phyloP scores from a whole-genome alignment of 2,329 filamentous ascomycete genomes.

The Arachnopeziza araneosa region DNA sequence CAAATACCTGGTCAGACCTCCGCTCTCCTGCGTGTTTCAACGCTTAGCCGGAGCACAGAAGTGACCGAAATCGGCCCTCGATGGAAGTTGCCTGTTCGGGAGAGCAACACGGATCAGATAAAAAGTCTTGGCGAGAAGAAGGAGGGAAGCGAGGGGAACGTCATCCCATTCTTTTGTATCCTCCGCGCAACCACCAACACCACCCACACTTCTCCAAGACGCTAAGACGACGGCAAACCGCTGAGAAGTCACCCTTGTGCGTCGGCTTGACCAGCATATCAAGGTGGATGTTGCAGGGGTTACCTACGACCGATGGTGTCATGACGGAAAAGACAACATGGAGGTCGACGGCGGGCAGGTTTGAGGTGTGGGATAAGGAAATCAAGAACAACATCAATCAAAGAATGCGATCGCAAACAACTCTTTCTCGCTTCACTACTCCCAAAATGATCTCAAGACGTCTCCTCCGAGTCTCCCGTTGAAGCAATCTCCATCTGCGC shows the following conservation, averaged over 20 bases:
- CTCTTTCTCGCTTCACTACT: not conserved
- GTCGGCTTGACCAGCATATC: not conserved
- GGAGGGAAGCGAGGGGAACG: not conserved
- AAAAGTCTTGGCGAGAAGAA: constrained; percentile 14
- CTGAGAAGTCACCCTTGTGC: not conserved
- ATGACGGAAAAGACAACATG: not conserved
- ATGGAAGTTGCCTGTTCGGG: not conserved
- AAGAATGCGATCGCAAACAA: not conserved
- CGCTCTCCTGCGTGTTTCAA: not conserved
- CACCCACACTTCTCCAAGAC: not conserved
- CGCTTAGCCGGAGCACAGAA: not conserved
- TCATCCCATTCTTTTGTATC: no score
- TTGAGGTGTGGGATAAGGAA: not conserved
- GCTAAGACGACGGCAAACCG: not conserved
- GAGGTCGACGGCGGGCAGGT: not conserved
- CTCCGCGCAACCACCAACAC: no score
- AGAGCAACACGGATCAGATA: constrained; percentile 17
- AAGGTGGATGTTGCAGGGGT: not conserved
- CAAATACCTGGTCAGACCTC: not conserved
- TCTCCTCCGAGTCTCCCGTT: not conserved
- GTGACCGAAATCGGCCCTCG: constrained; percentile 7
- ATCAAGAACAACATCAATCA: not conserved
- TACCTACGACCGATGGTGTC: not conserved
- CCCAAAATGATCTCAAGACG: not conserved
- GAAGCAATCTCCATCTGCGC: not conserved